Evolutionary conservation across 2,329 filamentous ascomycete species (phyloP).

Genomic region (Fusarium pseudograminearum): DNA sequence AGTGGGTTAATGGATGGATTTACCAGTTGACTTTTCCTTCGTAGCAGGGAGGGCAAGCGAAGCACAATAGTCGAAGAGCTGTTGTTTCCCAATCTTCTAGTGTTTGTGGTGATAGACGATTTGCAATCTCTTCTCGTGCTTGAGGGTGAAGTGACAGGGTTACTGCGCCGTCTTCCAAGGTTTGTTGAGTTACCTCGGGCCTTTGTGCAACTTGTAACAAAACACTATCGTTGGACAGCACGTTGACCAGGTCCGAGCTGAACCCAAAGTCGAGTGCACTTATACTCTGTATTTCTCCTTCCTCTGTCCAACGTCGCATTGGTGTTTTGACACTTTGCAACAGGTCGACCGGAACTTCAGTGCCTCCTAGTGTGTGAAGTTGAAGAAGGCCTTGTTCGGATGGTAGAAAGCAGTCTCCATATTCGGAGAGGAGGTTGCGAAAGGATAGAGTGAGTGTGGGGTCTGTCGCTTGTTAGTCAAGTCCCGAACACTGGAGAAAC

Average conservation of each 20-base stretch:
- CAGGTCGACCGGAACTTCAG: constrained; percentile 42
- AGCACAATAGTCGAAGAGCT: constrained; percentile 46
- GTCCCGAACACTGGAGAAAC: accelerated
- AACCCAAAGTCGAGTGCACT: constrained; percentile 44
- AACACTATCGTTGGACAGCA: constrained; percentile 34
- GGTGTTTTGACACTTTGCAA: constrained; percentile 38
- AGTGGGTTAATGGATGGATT: accelerated
- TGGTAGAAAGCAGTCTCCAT: constrained; percentile 44
- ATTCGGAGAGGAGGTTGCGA: constrained; percentile 44
- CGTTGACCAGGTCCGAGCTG: constrained; percentile 26
- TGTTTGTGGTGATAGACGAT: constrained; percentile 25
- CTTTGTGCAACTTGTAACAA: constrained; percentile 13
- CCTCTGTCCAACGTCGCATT: constrained; percentile 44
- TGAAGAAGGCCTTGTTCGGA: constrained; percentile 47
- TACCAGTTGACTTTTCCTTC: constrained; percentile 52
- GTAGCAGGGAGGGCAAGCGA: constrained; percentile 49
- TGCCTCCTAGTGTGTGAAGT: constrained; percentile 41
- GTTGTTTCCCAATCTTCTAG: constrained; percentile 36
- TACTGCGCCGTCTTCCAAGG: constrained; percentile 34
- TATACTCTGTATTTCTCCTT: constrained; percentile 46
- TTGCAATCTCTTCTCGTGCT: background rate
- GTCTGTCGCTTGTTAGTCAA: background rate
- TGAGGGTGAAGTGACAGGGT: constrained; percentile 41
- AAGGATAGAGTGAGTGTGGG: constrained; percentile 28
- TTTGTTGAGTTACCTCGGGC: constrained; percentile 27